Evolutionary conservation across 164 flowering plant species (phyloP).

Genomic region (Echeveria elegans): DNA sequence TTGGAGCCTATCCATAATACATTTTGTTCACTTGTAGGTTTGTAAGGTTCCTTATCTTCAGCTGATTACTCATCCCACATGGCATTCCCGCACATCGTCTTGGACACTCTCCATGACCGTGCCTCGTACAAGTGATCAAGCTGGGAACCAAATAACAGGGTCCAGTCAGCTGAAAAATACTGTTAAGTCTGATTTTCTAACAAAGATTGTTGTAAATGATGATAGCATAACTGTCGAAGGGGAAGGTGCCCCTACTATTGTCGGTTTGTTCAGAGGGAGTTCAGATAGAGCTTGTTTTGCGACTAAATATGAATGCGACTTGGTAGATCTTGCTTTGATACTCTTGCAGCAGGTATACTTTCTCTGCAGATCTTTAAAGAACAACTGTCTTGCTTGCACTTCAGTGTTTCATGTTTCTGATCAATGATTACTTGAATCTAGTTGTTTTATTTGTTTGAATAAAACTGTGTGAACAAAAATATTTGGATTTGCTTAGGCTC

Average conservation of each 20-base stretch:
- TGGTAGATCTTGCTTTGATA: conserved; percentile 66
- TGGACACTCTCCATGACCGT: conserved; percentile 77
- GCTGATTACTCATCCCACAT: conserved; percentile 72
- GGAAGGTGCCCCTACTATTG: conserved; percentile 82
- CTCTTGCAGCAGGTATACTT: conserved; percentile 77
- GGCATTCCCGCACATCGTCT: conserved; percentile 89
- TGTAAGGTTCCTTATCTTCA: conserved; percentile 57
- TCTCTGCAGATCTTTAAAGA: neutral
- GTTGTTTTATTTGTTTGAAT: neutral
- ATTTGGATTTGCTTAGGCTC: neutral
- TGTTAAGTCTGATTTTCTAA: conserved; percentile 51
- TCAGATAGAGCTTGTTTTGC: conserved; percentile 37
- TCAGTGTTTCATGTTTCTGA: neutral
- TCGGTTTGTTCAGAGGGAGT: conserved; percentile 54
- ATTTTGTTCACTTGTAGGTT: conserved; percentile 31
- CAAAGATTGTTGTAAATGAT: conserved; percentile 72
- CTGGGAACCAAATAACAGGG: conserved; percentile 27
- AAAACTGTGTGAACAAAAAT: neutral
- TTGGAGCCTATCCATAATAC: neutral
- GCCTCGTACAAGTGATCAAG: conserved; percentile 57
- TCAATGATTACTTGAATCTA: neutral
- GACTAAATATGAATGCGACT: conserved; percentile 64
- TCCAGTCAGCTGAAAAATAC: conserved; percentile 18
- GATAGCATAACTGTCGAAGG: conserved; percentile 77
- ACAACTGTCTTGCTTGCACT: neutral